phyloP scores from a whole-genome alignment of 2,329 filamentous ascomycete species.

The Karstenula rhodostoma region DNA sequence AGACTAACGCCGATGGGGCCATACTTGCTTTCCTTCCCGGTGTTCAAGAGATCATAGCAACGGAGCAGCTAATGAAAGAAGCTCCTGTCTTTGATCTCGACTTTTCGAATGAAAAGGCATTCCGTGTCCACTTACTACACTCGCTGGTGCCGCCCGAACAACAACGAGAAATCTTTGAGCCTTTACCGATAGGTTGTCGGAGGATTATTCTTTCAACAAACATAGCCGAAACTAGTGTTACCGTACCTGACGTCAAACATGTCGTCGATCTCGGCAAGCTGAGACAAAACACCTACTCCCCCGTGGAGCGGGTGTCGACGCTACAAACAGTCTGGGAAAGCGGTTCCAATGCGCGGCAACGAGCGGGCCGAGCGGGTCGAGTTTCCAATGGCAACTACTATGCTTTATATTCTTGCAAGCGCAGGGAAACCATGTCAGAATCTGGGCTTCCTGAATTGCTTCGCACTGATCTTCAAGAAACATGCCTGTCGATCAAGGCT shows the following conservation, averaged over 20 bases:
- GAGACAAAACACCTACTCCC: slow-evolving; percentile 8
- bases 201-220: slow-evolving; percentile 16
- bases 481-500: slow-evolving; percentile 16
- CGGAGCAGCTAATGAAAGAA: slow-evolving; percentile 3
- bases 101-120: slow-evolving; percentile 7
- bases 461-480: slow-evolving; percentile 13
- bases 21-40: slow-evolving; percentile 17
- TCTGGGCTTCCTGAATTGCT: slow-evolving; percentile 12
- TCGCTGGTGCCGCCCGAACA: slow-evolving; percentile 8
- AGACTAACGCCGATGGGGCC: slow-evolving; percentile 11
- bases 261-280: slow-evolving; percentile 15
- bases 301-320: slow-evolving; percentile 4
- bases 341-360: slow-evolving; percentile 15
- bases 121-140: slow-evolving; percentile 13
- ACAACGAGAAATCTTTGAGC: slow-evolving; percentile 11
- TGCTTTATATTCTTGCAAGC: slow-evolving; percentile 12
- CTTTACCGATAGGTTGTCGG: slow-evolving; percentile 11
- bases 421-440: slow-evolving; percentile 7
- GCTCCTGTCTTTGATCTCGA: slow-evolving; percentile 5
- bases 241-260: slow-evolving; percentile 14
- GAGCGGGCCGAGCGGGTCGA: slow-evolving; percentile 15
- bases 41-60: slow-evolving; percentile 9
- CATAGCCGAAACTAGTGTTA: slow-evolving; percentile 15
- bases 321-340: slow-evolving; percentile 13
- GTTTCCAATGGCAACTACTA: slow-evolving; percentile 16